These are phyloP conservation scores for Aspergillus puulaauensis DNA, from an alignment of 2,329 filamentous ascomycete genomes.

Conservation along the genomic window DNA sequence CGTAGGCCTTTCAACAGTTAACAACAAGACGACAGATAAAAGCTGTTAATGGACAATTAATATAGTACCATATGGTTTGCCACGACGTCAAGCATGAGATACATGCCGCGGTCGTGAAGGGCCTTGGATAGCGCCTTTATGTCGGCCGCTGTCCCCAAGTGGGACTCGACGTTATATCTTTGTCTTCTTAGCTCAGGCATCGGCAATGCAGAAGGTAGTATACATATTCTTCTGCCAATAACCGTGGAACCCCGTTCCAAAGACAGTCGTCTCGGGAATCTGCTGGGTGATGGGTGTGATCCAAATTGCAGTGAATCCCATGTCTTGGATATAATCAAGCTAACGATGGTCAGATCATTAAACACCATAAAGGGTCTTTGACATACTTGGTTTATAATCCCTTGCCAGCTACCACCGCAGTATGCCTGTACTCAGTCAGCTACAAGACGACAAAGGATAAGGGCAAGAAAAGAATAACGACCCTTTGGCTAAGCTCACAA, in stretches of 20 bases:
- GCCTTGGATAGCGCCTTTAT: constrained; percentile 57
- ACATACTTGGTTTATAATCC: constrained; percentile 37
- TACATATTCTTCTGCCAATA: constrained; percentile 50
- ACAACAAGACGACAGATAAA: neutral
- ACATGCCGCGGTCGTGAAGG: constrained; percentile 58
- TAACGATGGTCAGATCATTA: constrained; percentile 14
- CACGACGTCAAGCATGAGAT: constrained; percentile 62
- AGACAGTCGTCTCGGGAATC: constrained; percentile 32
- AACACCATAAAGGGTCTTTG: no score
- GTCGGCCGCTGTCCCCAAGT: constrained; percentile 61
- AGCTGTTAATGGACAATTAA: no score
- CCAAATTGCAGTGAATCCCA: constrained; percentile 52
- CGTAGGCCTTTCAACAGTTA: constrained; percentile 35
- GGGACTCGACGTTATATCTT: constrained; percentile 56
- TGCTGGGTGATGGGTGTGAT: constrained; percentile 48
- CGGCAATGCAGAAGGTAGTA: no score
- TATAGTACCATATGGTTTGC: constrained; percentile 53
- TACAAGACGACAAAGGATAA: constrained; percentile 3
- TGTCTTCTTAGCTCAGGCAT: no score
- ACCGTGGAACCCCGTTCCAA: constrained; percentile 48
- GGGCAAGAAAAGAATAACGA: no score
- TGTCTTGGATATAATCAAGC: constrained; percentile 51
- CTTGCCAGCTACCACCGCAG: constrained; percentile 52
- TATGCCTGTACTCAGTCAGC: constrained; percentile 25
- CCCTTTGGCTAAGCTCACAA: constrained; percentile 28